Evolutionary conservation across 2,329 filamentous ascomycete genomes (phyloP).

Genomic region (Monilinia fructicola): DNA sequence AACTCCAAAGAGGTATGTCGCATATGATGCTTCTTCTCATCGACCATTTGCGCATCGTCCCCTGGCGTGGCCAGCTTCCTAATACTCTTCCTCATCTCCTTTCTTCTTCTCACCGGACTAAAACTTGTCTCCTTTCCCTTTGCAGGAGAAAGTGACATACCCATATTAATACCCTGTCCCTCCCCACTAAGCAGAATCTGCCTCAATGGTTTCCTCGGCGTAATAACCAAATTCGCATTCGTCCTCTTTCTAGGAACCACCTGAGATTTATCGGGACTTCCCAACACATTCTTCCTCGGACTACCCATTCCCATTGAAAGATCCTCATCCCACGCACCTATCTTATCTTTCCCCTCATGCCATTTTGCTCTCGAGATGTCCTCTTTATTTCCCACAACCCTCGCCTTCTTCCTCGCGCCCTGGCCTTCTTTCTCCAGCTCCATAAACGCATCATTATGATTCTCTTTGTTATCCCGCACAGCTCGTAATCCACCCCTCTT

Average conservation of each 20-base stretch:
- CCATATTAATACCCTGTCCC: conserved; percentile 2
- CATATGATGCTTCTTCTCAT: conserved; percentile 16
- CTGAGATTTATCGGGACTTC: conserved; percentile 7
- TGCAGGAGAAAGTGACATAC: background rate
- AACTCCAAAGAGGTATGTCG: conserved; percentile 12
- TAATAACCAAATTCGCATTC: conserved; percentile 39
- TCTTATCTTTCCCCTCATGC: conserved; percentile 27
- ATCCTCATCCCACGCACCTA: conserved; percentile 1
- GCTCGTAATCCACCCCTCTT: conserved; percentile 26
- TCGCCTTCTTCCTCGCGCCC: conserved; percentile 42
- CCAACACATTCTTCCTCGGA: conserved; percentile 29
- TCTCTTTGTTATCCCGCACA: conserved; percentile 31
- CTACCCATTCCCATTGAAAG: conserved; percentile 15
- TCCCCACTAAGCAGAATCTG: conserved; percentile 25
- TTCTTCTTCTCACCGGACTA: conserved; percentile 30
- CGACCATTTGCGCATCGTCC: background rate
- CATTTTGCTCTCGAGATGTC: conserved; percentile 41
- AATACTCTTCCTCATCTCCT: conserved; percentile 33
- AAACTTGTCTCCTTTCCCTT: background rate
- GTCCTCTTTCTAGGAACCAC: conserved; percentile 39
- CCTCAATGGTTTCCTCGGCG: conserved; percentile 36
- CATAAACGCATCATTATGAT: conserved; percentile 29
- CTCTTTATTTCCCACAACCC: conserved; percentile 37
- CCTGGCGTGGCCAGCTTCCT: conserved; percentile 25
- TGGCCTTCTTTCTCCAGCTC: conserved; percentile 43